phyloP scores from a whole-genome alignment of 306 rosid species.

The Begonia fuchsioides region DNA sequence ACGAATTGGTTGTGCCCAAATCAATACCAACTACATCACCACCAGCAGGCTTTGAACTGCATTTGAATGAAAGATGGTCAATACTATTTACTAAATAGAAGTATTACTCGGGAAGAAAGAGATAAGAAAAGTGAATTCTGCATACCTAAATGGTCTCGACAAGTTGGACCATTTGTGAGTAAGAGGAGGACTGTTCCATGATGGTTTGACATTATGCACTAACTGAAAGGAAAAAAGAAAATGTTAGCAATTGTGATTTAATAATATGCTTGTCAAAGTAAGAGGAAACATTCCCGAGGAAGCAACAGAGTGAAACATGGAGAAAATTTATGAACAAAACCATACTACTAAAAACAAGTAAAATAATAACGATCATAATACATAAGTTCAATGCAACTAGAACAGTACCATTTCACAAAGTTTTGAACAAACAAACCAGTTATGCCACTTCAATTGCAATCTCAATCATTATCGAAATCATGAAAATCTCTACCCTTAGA shows the following conservation, averaged over 20 bases:
- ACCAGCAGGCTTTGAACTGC: slow-evolving; percentile 65
- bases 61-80: not conserved
- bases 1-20: slow-evolving; percentile 6
- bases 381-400: too few species aligned
- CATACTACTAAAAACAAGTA: not conserved
- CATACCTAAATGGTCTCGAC: slow-evolving; percentile 61
- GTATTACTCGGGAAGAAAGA: not conserved
- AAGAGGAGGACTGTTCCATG: slow-evolving; percentile 13
- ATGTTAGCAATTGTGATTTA: too few species aligned
- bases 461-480: too few species aligned
- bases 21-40: slow-evolving; percentile 21
- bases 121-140: not conserved
- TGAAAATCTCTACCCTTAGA: too few species aligned
- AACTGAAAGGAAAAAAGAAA: slow-evolving; percentile 23
- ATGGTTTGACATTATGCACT: slow-evolving; percentile 24
- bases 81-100: too few species aligned
- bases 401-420: too few species aligned
- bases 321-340: not conserved
- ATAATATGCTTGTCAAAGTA: not conserved
- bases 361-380: not conserved
- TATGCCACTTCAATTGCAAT: too few species aligned
- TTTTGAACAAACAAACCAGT: too few species aligned
- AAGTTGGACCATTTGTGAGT: slow-evolving; percentile 44
- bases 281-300: not conserved
- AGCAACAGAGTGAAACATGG: not conserved